Evolutionary conservation across 495 filamentous ascomycete genomes (phyloP), one percentile per base, ranked within the genome.

Genomic region (Lentithecium fluviatile): DNA sequence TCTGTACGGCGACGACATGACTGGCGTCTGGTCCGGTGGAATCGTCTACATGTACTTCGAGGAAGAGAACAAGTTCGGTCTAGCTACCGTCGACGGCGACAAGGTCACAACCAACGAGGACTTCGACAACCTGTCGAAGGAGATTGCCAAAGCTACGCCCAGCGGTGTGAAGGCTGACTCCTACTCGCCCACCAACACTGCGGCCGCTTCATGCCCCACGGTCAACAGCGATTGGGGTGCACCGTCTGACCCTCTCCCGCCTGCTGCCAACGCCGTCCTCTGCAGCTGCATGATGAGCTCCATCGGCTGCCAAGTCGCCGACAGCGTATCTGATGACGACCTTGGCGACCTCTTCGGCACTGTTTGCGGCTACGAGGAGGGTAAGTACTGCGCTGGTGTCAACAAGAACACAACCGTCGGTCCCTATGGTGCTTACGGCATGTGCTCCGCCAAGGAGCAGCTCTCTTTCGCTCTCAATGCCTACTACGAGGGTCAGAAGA

Each of bases 41-140:
- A 94, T 97, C 64, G 88, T 95, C 19, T 97, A 97, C 79, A 95
- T 95, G 91, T 97, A 94, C 78, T 92, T 92, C 80, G 78, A 97
- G 72, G 91, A 95, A 70, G 78, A 78, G 19, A 97, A 97, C 75
- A 77, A 96, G 73, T 98, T 89, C 69, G 94, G 92, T 67, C 82
- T 97, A 38, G 90, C 94, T 51, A 79, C 78, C 26, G 73, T 92
- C 43, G 71, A 69, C 48, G 83, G 83, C 62, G 75, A 62, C 62
- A 75, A 66, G 4, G 86, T 85, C 56, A 82, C 75, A 56, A 86
- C 80, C 57, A 76, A 88, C 63, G 73, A 80, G 57, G 89, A 96
- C 77, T 97, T 88, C 78, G 82, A 79, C 47, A 82, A 82, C 56
- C 84, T 95, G 56, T 85, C 87, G 58, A 83, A 73, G 17, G 79